phyloP scores from a whole-genome alignment of 1,139 yeast genomes.

The Magnusiomyces tetraspermus region DNA sequence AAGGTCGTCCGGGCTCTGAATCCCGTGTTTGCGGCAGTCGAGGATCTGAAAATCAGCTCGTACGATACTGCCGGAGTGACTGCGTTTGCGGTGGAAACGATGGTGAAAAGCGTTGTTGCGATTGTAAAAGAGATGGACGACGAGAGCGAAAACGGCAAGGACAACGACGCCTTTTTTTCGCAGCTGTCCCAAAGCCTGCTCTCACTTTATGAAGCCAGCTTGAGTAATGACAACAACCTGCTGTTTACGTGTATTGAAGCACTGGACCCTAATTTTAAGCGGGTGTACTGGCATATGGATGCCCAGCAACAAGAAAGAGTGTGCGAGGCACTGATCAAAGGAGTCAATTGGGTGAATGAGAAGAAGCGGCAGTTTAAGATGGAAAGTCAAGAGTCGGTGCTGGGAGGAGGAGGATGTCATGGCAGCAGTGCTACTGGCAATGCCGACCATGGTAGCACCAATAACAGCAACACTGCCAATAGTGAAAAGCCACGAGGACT shows the following conservation, averaged over 20 bases:
- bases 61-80: conserved; percentile 16
- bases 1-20: conserved; percentile 9
- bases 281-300: conserved; percentile 14
- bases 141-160: background rate
- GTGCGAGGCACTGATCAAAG: conserved; percentile 9
- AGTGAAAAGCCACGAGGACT: background rate
- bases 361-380: background rate
- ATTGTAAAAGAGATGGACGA: background rate
- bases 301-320: conserved; percentile 7
- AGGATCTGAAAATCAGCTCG: conserved; percentile 13
- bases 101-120: conserved; percentile 14
- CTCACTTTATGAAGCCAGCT: conserved; percentile 6
- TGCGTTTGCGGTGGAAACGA: conserved; percentile 15
- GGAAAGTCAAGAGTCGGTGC: no score
- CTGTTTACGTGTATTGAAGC: conserved; percentile 12
- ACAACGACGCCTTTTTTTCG: conserved; percentile 5
- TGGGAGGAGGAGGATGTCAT: background rate
- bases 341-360: conserved; percentile 5
- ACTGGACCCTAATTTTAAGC: conserved; percentile 15
- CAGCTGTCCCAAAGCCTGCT: conserved; percentile 6
- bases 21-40: conserved; percentile 14
- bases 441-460: background rate
- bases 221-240: conserved; percentile 8
- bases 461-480: no score
- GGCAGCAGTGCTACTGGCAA: background rate